These are phyloP conservation scores for Singerocomus inundabilis DNA, from an alignment of 1,284 basidiomycete species.

Conservation along the genomic window DNA sequence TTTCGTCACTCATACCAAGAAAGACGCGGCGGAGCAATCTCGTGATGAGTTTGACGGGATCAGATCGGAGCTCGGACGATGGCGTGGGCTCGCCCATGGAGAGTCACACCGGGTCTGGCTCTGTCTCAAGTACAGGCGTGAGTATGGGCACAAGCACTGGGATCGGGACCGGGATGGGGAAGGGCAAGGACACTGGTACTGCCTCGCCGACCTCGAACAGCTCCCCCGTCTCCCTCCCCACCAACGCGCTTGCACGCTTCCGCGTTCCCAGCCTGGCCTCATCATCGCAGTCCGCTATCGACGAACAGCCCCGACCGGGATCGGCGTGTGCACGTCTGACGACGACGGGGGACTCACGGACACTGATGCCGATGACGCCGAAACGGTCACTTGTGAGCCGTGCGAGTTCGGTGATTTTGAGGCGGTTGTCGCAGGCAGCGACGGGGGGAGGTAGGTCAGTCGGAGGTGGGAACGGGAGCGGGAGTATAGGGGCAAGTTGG, in stretches of 20 bases:
- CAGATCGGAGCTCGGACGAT: constrained; percentile 11
- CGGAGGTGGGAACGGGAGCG: neutral
- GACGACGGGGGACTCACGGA: constrained; percentile 1
- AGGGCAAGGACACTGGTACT: neutral
- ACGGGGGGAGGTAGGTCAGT: neutral
- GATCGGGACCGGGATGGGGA: neutral
- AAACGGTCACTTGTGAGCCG: constrained; percentile 25
- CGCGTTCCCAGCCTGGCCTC: constrained; percentile 3
- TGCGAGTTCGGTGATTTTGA: constrained; percentile 28
- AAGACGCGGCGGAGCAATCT: constrained; percentile 28
- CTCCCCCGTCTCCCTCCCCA: constrained; percentile 21
- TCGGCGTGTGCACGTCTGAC: constrained; percentile 27
- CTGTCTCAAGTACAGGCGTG: neutral
- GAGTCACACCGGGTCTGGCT: neutral
- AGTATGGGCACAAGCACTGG: neutral
- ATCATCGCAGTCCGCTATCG: neutral
- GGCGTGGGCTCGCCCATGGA: neutral
- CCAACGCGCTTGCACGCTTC: constrained; percentile 1
- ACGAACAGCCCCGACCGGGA: constrained; percentile 7
- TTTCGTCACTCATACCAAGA: constrained; percentile 13
- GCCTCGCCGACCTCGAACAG: constrained; percentile 9
- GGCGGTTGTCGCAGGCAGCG: constrained; percentile 25
- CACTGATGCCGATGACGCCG: neutral
- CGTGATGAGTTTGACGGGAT: constrained; percentile 24
- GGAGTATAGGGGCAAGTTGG: neutral